Conservation (phyloP, 495 filamentous ascomycete genomes). For the Bryoglossum gracile region DNA sequence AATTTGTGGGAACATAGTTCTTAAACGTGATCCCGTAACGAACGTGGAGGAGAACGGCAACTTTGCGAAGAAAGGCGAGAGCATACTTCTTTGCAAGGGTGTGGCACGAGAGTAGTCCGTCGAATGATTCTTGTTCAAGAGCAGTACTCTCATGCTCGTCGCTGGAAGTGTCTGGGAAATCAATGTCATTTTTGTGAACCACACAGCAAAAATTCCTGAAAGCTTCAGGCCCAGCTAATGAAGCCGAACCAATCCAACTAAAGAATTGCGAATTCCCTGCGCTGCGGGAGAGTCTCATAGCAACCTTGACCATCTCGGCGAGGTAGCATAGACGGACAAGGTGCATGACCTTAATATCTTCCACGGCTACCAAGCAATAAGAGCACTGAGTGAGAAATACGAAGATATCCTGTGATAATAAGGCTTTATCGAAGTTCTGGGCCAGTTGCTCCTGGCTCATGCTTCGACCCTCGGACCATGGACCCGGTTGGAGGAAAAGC, state of each 20-base stretch:
- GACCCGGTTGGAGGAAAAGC: conserved; percentile 44
- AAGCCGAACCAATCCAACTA: background rate
- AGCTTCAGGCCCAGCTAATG: conserved; percentile 1
- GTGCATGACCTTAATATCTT: conserved; percentile 71
- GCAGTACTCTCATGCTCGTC: conserved; percentile 13
- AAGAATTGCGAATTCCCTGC: conserved; percentile 7
- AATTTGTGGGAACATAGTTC: conserved; percentile 55
- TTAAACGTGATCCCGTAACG: conserved; percentile 86
- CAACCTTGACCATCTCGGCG: conserved; percentile 81
- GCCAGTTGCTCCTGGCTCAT: conserved; percentile 1
- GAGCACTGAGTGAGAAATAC: conserved; percentile 76
- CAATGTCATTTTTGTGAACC: conserved; percentile 7
- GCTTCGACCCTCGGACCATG: background rate
- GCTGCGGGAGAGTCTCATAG: conserved; percentile 20
- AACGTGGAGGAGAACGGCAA: conserved; percentile 73
- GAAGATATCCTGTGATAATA: conserved; percentile 74
- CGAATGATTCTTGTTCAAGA: conserved; percentile 8
- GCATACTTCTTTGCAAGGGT: conserved; percentile 61
- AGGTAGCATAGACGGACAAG: conserved; percentile 84
- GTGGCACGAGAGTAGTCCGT: conserved; percentile 4
- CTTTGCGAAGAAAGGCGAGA: conserved; percentile 83
- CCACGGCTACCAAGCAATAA: conserved; percentile 60
- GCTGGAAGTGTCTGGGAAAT: conserved; percentile 8
- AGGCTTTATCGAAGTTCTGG: conserved; percentile 7
- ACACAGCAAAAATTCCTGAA: conserved; percentile 16